A percentile compares a stretch with the other conserved stretches of the same genome.
phyloP scores from a whole-genome alignment of 2,329 filamentous ascomycete species.

The Coniochaeta sp. region DNA sequence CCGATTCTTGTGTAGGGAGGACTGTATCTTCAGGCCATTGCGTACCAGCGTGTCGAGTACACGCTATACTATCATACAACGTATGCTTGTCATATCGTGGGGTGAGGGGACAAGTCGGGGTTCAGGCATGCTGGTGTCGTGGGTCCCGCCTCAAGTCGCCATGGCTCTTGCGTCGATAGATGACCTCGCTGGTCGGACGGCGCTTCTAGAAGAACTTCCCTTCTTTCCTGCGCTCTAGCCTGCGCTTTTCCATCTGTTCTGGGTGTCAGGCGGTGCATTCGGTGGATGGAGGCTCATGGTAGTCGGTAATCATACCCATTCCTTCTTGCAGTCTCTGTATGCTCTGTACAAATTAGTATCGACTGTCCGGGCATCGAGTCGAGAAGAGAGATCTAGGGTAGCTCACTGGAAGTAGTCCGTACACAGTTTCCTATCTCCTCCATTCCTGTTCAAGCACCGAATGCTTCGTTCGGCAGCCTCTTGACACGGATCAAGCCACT shows the following conservation, averaged over 20 bases:
- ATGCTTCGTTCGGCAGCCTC: constrained; percentile 82
- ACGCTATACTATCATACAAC: not conserved
- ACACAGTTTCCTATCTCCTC: constrained; percentile 82
- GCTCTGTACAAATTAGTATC: constrained; percentile 47
- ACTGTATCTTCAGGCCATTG: not conserved
- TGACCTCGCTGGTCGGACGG: not conserved
- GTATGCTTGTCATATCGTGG: not conserved
- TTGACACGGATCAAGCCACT: constrained; percentile 94
- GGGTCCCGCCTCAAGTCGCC: not conserved
- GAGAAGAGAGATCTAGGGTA: not conserved
- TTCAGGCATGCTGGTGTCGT: not conserved
- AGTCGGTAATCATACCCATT: constrained; percentile 60
- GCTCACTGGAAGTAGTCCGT: constrained; percentile 90
- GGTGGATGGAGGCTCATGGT: not conserved
- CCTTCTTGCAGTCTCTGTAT: constrained; percentile 90
- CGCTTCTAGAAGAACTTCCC: constrained; percentile 13
- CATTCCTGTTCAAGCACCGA: constrained; percentile 81
- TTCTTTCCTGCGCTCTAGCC: constrained; percentile 15
- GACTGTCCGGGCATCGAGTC: not conserved
- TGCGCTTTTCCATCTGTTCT: constrained; percentile 20
- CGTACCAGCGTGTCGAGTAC: not conserved
- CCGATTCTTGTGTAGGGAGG: not conserved
- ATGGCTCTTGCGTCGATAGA: not conserved
- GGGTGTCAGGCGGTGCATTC: not conserved
- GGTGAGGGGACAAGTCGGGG: not conserved